Evolutionary conservation across 495 filamentous ascomycete species (phyloP), one percentile per base, ranked within the genome.

Genomic region (Monascus purpureus): DNA sequence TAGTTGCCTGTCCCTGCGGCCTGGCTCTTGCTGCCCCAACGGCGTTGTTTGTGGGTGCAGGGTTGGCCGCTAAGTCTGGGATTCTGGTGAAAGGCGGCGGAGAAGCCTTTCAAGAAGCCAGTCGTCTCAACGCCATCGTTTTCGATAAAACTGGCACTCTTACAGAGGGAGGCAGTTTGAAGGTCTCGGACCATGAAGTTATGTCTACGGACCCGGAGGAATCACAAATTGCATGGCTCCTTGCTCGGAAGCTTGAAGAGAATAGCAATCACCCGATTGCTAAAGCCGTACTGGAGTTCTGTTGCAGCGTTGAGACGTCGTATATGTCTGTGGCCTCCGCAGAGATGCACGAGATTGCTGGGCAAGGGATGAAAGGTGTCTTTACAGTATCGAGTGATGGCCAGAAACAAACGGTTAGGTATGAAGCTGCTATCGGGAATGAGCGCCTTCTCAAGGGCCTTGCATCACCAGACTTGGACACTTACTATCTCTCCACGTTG

Each of bases 121-220:
- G 84, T 40, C 66, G 66, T 3, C 65, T 95, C 5, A 82, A 92
- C 49, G 77, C 75, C 33, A 73, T 95, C 13, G 84, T 95, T 9
- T 95, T 96, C 43, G 88, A 96, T 61, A 96, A 96, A 61, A 96
- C 88, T 17, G 88, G 88, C 0, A 96, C 88, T 1, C 57, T 96
- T 29, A 96, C 88, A 0, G 61, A 82, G 42, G 88, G 88, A 22
- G 83, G 81, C 20, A 77, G 85, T 33, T 73, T 87, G 0, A 75
- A 57, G 6, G 77, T 96, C 15, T 81, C 83, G 0, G 79, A 92
- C 28, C 69, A 77, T 33, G 61, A 76, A 40, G 40, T 75, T 13
- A 50, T 75, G 27, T 59, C 57, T 3, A 47, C 39, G n/a, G 54
- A 63, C 11, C 38, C 52, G 2, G 46, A 55, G 8, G 29, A 59